Base-by-base conservation (phyloP, 192 early-diverging fungal species). In the Coemansia javaensis region DNA sequence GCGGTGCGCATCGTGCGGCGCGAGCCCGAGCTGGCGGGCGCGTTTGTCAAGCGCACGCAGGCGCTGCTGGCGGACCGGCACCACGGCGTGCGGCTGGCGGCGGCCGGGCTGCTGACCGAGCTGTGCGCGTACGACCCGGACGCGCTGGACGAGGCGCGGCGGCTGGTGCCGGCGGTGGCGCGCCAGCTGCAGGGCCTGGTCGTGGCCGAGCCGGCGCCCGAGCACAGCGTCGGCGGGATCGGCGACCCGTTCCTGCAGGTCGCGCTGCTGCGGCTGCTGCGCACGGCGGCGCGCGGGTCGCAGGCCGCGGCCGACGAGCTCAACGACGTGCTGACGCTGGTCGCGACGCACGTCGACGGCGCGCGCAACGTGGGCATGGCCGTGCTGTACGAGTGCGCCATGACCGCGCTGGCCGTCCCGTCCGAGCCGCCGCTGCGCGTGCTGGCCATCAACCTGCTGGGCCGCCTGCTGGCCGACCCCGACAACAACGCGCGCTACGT, bases 401-500 rank as follows among this genome's bases (percentile, higher is more conserved):
- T 94, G 60, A 96, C 97, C 2, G 94, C 93, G 39, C 90, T 99
- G 88, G 89, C 90, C 16, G 91, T 93, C 44, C 89, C 92, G 48
- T 88, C 85, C 37, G 94, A 96, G 47, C 81, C 77, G 39, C 88
- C 91, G 15, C 76, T 99, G 51, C 84, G 95, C 28, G 90, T 97
- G 30, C 66, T 99, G 51, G 97, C 89, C 14, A 91, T 99, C 59
- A 99, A 99, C 53, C 93, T 98, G 73, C 82, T 99, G 10, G 97
- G 97, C 48, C 85, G 91, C 39, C 97, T 99, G 63, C 66, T 99
- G 62, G 84, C 82, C 30, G 92, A 98, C 74, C 66, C 85, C 31
- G 97, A 99, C 65, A 97, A 96, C 77, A 99, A 99, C 63, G 97
- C 97, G 53, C 81, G 92, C 82, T 95, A 95, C 57, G 94, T 98